Percentiles rank a stretch among this genome's conserved stretches.
Evolutionary conservation across 1,284 basidiomycete genomes (phyloP).

Genomic region (Microbotryum saponariae): DNA sequence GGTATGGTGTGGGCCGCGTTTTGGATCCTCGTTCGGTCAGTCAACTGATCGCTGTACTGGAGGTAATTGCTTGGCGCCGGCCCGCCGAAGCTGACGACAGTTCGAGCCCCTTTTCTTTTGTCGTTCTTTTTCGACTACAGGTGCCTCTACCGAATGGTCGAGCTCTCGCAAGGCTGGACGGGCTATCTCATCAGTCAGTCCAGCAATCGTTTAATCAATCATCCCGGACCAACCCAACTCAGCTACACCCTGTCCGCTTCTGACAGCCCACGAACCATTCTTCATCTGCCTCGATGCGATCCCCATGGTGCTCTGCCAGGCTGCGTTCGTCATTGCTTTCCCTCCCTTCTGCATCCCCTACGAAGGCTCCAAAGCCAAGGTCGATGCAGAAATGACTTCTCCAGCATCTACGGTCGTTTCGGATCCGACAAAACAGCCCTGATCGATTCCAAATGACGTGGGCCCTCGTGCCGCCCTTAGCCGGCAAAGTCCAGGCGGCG

Average conservation of each 20-base stretch:
- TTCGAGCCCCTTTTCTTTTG: too few relatives aligned
- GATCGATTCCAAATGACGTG: too few relatives aligned
- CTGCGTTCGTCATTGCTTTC: background rate
- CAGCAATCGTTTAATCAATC: background rate
- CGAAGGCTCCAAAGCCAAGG: too few relatives aligned
- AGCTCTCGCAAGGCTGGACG: slow-evolving; percentile 21
- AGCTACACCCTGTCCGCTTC: background rate
- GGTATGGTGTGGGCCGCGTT: slow-evolving; percentile 9
- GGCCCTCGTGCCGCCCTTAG: background rate
- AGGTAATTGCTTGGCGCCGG: too few relatives aligned
- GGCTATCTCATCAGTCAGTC: slow-evolving; percentile 20
- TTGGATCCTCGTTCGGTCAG: slow-evolving; percentile 22
- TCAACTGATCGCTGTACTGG: too few relatives aligned
- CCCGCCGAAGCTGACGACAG: too few relatives aligned
- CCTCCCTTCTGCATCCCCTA: background rate
- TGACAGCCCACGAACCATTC: slow-evolving; percentile 6
- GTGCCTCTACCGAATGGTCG: slow-evolving; percentile 20
- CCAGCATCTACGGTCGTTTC: too few relatives aligned
- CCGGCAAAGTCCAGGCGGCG: too few relatives aligned
- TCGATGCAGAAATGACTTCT: too few relatives aligned
- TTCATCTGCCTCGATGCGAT: slow-evolving; percentile 23
- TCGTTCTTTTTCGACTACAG: background rate
- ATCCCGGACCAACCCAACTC: background rate
- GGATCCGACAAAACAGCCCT: too few relatives aligned
- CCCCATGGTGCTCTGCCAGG: slow-evolving; percentile 15